Evolutionary conservation across 495 filamentous ascomycete genomes (phyloP).

Genomic region (Sphaerosporella brunnea): DNA sequence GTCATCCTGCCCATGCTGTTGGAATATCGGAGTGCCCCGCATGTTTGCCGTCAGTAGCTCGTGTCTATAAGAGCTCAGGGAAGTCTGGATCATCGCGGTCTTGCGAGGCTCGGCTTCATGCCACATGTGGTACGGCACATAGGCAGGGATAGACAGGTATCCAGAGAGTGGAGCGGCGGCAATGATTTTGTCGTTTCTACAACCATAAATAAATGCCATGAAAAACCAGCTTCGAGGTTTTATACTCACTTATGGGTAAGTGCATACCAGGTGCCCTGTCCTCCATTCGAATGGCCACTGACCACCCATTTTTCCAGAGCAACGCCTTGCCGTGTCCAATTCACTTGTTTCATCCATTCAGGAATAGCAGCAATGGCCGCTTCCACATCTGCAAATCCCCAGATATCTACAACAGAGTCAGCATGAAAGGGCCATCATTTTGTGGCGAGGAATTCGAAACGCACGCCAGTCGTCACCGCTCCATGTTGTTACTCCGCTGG

Average conservation of each 20-base stretch:
- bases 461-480: constrained; percentile 47
- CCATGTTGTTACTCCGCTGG: constrained; percentile 43
- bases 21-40: constrained; percentile 36
- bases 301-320: constrained; percentile 36
- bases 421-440: no score
- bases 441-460: constrained; percentile 7
- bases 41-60: constrained; percentile 37
- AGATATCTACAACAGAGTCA: constrained; percentile 29
- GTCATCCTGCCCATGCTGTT: constrained; percentile 40
- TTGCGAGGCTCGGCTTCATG: constrained; percentile 34
- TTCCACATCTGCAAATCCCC: constrained; percentile 41
- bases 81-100: constrained; percentile 29
- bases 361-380: constrained; percentile 35
- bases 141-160: constrained; percentile 43
- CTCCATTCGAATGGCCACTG: constrained; percentile 43
- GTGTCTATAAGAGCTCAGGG: constrained; percentile 37
- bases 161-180: constrained; percentile 40
- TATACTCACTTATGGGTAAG: constrained; percentile 31
- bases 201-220: neutral
- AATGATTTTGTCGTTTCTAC: constrained; percentile 38
- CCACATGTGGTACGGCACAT: constrained; percentile 44
- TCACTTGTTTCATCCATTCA: constrained; percentile 33
- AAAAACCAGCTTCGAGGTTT: neutral
- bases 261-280: constrained; percentile 42
- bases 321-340: constrained; percentile 33